A percentile compares a stretch with the other conserved stretches of the same genome.
Conservation (phyloP, 2,329 filamentous ascomycete genomes). For the Pestalotiopsis fici region DNA sequence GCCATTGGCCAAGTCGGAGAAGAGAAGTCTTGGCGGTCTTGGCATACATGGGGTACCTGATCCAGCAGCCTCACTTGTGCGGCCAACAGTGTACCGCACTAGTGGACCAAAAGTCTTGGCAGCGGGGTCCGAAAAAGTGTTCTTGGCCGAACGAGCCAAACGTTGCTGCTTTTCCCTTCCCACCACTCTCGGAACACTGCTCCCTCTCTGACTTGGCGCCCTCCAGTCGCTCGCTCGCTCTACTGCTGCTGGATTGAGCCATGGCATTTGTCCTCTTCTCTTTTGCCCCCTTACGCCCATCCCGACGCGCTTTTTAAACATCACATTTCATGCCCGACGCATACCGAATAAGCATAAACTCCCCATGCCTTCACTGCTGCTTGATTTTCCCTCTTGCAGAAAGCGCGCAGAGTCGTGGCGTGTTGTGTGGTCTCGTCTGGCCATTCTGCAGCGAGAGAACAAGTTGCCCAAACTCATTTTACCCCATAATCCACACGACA, state of each 20-base stretch:
- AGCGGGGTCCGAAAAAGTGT: not conserved
- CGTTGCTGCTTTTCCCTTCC: not conserved
- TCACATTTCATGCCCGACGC: too few species aligned
- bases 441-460: not conserved
- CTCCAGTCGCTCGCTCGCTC: not conserved
- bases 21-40: not conserved
- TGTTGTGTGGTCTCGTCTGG: not conserved
- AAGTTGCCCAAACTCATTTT: not conserved
- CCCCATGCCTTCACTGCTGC: too few species aligned
- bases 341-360: too few species aligned
- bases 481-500: not conserved
- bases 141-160: not conserved
- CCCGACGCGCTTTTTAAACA: too few species aligned
- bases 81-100: not conserved
- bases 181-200: not conserved
- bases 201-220: not conserved
- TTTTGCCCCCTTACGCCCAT: not conserved
- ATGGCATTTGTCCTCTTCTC: not conserved
- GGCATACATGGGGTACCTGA: not conserved
- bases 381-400: too few species aligned
- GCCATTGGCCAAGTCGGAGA: not conserved
- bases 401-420: too few species aligned
- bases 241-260: not conserved
- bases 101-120: not conserved
- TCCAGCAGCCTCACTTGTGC: not conserved